Evolutionary conservation across 176 grass and related monocot species (phyloP), one percentile per base, ranked within the genome.

Genomic region (Alloteropsis semialata): DNA sequence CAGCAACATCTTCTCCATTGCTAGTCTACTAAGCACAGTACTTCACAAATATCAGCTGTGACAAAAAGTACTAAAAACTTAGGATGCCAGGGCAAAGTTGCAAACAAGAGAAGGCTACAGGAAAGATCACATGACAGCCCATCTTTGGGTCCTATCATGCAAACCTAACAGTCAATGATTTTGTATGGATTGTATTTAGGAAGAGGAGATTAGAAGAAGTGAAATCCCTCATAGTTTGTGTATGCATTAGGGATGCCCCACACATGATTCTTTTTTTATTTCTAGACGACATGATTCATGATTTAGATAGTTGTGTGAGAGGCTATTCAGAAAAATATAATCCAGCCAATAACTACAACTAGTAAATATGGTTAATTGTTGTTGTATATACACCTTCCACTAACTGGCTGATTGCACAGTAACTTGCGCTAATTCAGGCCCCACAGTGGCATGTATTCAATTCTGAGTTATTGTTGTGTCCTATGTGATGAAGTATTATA

Each of bases 51-150:
- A 72, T 28, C 17, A 30, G 33, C 43, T 55, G 33, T 55, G 65
- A 46, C 22, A 82, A 64, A 69, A 50, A 51, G 77, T 24, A 41
- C 77, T 7, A 77, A 64, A 45, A 83, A 78, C 16, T 83, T 72
- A 54, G 5, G 54, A 72, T 62, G 55, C 44, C 43, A 65, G 34
- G 25, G 60, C 29, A 79, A 79, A 76, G 63, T 43, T 74, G 17
- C 58, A 84, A 78, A 84, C 21, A 84, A 50, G 72, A 79, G 59
- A 56, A 79, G 30, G 67, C 19, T 65, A 64, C 44, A 10, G 24
- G 0, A 1, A 88, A 57, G 21, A 79, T 49, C 48, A 50, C 24
- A 63, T 22, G 21, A 53, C 38, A 62, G 33, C 25, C 56, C 46
- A 77, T 69, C 8, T 30, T 70, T 28, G n/a, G 32, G 29, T 66